Evolutionary conservation across 2,329 filamentous ascomycete species (phyloP).

Genomic region (Colletotrichum endophyticum): DNA sequence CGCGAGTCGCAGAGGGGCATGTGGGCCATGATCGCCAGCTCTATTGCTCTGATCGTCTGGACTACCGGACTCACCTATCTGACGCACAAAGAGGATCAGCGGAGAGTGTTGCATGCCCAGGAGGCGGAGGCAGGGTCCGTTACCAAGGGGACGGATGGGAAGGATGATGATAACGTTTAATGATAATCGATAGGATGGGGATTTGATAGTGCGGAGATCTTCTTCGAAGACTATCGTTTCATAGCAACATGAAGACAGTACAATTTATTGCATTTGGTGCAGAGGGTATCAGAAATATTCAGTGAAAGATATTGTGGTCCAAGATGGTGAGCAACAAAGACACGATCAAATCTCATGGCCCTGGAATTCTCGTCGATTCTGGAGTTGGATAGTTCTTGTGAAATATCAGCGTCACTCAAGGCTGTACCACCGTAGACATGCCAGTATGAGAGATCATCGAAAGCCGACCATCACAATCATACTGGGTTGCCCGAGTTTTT

Average conservation of each 20-base stretch:
- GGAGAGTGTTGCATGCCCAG: constrained; percentile 1
- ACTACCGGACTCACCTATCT: constrained; percentile 57
- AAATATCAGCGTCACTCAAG: not conserved
- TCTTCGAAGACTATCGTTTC: fast-evolving
- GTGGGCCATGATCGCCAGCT: constrained; percentile 74
- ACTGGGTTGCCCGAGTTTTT: not conserved
- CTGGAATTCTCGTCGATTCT: fast-evolving
- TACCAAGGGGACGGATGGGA: not conserved
- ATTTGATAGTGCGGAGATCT: not conserved
- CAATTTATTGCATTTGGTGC: not conserved
- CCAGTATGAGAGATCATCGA: not conserved
- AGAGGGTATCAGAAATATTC: not conserved
- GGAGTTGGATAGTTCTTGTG: fast-evolving
- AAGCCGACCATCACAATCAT: not conserved
- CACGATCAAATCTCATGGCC: not conserved
- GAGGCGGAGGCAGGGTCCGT: constrained; percentile 3
- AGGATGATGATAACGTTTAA: constrained; percentile 9
- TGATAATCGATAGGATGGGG: not conserved
- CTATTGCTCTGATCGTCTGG: constrained; percentile 65
- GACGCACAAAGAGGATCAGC: constrained; percentile 21
- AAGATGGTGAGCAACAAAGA: fast-evolving
- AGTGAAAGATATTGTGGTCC: not conserved
- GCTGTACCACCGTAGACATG: fast-evolving
- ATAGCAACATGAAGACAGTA: fast-evolving
- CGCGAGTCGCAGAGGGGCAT: constrained; percentile 58